phyloP scores from a whole-genome alignment of 306 rosid species.

The Arachis hypogaea region DNA sequence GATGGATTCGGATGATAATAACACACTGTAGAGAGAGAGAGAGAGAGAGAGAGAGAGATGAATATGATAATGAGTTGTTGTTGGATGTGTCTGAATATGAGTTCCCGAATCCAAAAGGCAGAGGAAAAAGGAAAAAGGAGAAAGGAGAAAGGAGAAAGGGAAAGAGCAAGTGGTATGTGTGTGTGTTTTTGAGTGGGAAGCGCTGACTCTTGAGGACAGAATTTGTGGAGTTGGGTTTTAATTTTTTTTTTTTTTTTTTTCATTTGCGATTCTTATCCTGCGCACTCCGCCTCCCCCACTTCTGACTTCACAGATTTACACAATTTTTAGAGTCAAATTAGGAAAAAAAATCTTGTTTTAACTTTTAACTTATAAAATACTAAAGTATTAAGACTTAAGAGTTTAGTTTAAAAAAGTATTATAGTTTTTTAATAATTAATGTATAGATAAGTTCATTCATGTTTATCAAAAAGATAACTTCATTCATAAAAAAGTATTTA shows the following conservation, averaged over 20 bases:
- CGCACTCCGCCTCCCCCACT: neutral
- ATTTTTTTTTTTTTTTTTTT: too few species aligned
- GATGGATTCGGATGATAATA: neutral
- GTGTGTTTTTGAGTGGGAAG: neutral
- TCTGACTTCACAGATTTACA: neutral
- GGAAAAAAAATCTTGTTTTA: too few species aligned
- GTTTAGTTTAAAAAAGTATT: too few species aligned
- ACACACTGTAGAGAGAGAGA: neutral
- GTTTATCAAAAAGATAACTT: too few species aligned
- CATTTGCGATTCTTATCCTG: neutral
- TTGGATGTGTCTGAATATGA: neutral
- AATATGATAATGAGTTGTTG: neutral
- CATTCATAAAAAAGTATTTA: too few species aligned
- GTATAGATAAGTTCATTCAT: too few species aligned
- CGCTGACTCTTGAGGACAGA: neutral
- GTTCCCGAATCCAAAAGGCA: conserved; percentile 1
- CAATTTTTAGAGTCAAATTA: too few species aligned
- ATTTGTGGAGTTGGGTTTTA: neutral
- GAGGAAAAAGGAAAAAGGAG: neutral
- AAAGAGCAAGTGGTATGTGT: neutral
- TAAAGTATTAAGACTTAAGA: too few species aligned
- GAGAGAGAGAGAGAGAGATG: neutral
- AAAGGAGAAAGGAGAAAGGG: neutral
- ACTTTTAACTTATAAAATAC: too few species aligned
- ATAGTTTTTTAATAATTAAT: too few species aligned